Evolutionary conservation across 306 rosid species (phyloP), one percentile per base, ranked within the genome.

Genomic region (Inga laurina): DNA sequence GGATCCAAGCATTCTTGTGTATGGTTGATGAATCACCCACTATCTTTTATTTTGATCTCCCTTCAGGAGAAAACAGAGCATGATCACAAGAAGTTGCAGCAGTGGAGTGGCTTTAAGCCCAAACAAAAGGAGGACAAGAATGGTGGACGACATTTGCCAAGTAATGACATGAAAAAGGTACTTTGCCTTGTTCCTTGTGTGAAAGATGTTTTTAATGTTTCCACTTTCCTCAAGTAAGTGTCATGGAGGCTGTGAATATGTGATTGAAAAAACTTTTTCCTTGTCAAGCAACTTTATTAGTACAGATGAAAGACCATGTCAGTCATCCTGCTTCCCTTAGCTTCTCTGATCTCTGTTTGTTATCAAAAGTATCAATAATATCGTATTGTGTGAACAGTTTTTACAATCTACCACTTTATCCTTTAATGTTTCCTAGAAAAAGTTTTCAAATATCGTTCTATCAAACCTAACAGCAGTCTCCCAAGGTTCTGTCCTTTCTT

Each of bases 81-180:
- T 77, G 89, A 79, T 75, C 56, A 57, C 76, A 83, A 83, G 81
- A 91, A 90, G 85, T 57, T 82, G 75, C 76, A 39, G 67, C 91
- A 86, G 66, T 83, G 80, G 75, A 76, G 78, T 46, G 82, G 82
- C 73, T 83, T 85, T 32, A 87, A 82, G 81, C 79, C 90, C 49
- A 91, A 88, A 84, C 78, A 13, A 49, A 85, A 79, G 64, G 87
- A 90, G 76, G 91, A 85, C 87, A 72, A 39, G 67, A 64, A 51
- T 27, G 78, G 79, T 67, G 90, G 82, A 79, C 39, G 82, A 43
- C 86, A 74, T 48, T 86, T 82, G 5, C 79, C 82, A 32, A 85
- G 80, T 51, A 81, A 84, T 68, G 89, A 76, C 72, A 51, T 51
- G 66, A 87, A 88, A 81, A 92, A 88, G 96, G 96, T 92, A 85